Evolutionary conservation across 805 yeast genomes (phyloP), one percentile per base, ranked within the genome.

Genomic region (Lipomyces japonicus): DNA sequence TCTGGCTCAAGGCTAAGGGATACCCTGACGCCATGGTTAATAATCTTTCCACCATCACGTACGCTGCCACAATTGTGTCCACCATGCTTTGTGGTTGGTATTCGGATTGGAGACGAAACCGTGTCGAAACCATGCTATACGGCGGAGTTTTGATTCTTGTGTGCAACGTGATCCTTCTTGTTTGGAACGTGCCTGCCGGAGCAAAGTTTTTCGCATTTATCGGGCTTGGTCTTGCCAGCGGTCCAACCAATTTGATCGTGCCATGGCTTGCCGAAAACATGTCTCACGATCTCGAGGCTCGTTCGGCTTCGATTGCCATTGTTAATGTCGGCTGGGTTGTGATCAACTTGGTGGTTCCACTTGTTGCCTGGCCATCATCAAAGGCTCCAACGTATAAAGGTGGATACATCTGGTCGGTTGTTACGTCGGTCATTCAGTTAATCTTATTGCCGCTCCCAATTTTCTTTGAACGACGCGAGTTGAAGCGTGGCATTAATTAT

Each of bases 201-300:
- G 80, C 78, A 4, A 80, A 77, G 61, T 78, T 81, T 81, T 79
- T 78, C 66, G 85, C 81, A 0, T 80, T 72, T 32, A 40, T 55
- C 16, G 51, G 41, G 12, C 52, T 48, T 18, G 59, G 59, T 32
- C 36, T 46, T 7, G 52, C 57, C 10, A 46, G 41, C 38, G 59
- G 56, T 14, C 52, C 59, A 5, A 48, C 53, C 25, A 48, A 48
- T 35, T 39, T 55, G 37, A 44, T 51, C 22, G 30, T 55, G 7
- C 53, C 57, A 2, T 52, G 57, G 57, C 35, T 52, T 5, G 57
- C 53, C 19, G 57, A 52, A 38, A 23, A 4, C 14, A 9, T 42
- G 25, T 44, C 57, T 14, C 57, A 52, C 26, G 57, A 52, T 16
- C 45, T 52, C 18, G 57, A 52, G 26, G 57, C 53, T 4, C 49